Percentiles rank a stretch among this genome's conserved stretches.
These are phyloP conservation scores for Candida sanyaensis DNA, from an alignment of 1,139 yeast species.

Conservation along the genomic window DNA sequence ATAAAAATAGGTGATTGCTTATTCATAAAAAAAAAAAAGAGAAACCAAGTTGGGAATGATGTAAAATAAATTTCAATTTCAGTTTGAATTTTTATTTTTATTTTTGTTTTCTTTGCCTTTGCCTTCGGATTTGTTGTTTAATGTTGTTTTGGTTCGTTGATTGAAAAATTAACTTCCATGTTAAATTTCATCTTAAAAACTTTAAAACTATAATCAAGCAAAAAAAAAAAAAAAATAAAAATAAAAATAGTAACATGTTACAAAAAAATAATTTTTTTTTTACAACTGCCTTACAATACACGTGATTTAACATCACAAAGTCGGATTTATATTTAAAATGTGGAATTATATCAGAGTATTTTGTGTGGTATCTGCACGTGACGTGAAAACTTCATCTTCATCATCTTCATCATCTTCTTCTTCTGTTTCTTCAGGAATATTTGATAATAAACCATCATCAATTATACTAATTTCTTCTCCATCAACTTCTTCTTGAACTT, in stretches of 20 bases:
- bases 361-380: slow-evolving; percentile 5
- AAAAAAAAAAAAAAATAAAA: too few relatives aligned
- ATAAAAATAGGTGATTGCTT: too few relatives aligned
- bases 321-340: neutral
- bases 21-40: too few relatives aligned
- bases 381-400: slow-evolving; percentile 11
- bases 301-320: neutral
- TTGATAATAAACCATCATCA: slow-evolving; percentile 7
- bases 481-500: slow-evolving; percentile 2
- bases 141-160: neutral
- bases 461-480: neutral
- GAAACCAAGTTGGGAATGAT: too few relatives aligned
- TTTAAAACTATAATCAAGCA: neutral
- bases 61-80: too few relatives aligned
- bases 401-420: slow-evolving; percentile 13
- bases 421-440: slow-evolving; percentile 16
- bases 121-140: neutral
- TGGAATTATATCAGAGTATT: slow-evolving; percentile 6
- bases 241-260: too few relatives aligned
- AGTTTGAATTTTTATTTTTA: too few relatives aligned
- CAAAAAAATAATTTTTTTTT: too few relatives aligned
- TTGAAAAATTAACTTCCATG: slow-evolving; percentile 3
- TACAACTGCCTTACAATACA: neutral
- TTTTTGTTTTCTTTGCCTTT: too few relatives aligned
- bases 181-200: slow-evolving; percentile 5